A percentile compares a stretch with the other conserved stretches of the same genome.
phyloP scores from a whole-genome alignment of 2,329 filamentous ascomycete genomes.

The Orbilia ellipsospora region DNA sequence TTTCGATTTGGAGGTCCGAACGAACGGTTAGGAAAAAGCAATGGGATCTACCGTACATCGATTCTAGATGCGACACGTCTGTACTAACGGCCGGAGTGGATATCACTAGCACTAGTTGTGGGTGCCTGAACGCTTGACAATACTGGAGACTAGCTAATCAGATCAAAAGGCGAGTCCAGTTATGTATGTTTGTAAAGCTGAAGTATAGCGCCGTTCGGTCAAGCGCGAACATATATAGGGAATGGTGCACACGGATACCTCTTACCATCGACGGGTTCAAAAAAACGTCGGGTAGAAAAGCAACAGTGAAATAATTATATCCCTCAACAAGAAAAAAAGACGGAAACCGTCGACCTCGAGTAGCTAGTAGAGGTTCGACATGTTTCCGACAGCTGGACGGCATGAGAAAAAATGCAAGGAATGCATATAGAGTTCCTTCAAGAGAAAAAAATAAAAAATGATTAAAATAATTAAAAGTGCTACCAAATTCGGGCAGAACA shows the following conservation, averaged over 20 bases:
- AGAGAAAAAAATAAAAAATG: too few relatives aligned
- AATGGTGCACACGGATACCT: slow-evolving; percentile 6
- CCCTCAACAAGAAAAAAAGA: slow-evolving; percentile 30
- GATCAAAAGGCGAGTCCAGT: slow-evolving; percentile 13
- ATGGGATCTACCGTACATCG: slow-evolving; percentile 52
- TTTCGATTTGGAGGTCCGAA: slow-evolving; percentile 7
- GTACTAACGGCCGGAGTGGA: slow-evolving; percentile 34
- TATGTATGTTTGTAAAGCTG: not conserved
- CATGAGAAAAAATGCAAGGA: slow-evolving; percentile 37
- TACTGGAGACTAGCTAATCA: slow-evolving; percentile 29
- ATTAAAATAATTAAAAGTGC: too few relatives aligned
- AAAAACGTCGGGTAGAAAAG: slow-evolving; percentile 17
- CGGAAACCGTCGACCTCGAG: slow-evolving; percentile 9
- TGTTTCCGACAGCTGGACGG: slow-evolving; percentile 45
- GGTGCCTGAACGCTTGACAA: slow-evolving; percentile 19
- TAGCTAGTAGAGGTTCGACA: slow-evolving; percentile 32
- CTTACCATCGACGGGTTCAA: slow-evolving; percentile 19
- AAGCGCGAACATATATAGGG: slow-evolving; percentile 15
- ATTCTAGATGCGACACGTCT: slow-evolving; percentile 56
- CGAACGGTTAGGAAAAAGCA: slow-evolving; percentile 42
- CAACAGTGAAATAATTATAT: slow-evolving; percentile 32
- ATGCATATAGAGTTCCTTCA: slow-evolving; percentile 47
- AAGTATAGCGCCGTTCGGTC: slow-evolving; percentile 20
- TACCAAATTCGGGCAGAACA: not conserved
- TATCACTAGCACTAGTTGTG: slow-evolving; percentile 31